Evolutionary conservation across 78 protist species (phyloP), one percentile per base, ranked within the genome.

Genomic region (Pirum gemmata): DNA sequence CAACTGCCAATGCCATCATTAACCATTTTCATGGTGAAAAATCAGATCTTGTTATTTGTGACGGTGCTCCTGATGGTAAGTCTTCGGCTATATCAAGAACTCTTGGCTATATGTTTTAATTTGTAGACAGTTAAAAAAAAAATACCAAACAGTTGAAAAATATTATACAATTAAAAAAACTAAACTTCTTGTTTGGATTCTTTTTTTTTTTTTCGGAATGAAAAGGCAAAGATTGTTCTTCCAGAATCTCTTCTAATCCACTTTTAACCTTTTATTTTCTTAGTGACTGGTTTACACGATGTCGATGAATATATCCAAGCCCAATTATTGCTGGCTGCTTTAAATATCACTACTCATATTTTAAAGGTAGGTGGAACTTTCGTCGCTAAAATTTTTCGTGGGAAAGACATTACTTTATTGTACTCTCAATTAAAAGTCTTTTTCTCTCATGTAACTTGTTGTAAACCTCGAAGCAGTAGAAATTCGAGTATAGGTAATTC

Each of bases 11-110:
- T 1, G 85, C 74, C 38, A 93, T 96, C 38, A 91, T 96, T 1
- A 78, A n/a, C 1, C 89, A 76, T 38, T 93, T 96, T 38, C 97
- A 90, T 31, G 99, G 97, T 31, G 18, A 41, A 1, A 18, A 72
- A 26, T 99, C 99, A 0, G 99, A 99, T 80, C 51, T 98, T 1
- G 99, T 98, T 1, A 93, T 98, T 1, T 98, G 95, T 1, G 99
- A 99, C 87, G 99, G 99, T 34, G 99, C 99, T 0, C 99, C 99
- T 0, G 99, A 98, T 83, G 99, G 96, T 90, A 13, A 75, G 87
- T 13, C 26, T 29, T 51, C n/a, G n/a, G n/a, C n/a, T n/a, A n/a
- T n/a, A n/a, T n/a, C n/a, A n/a, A n/a, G n/a, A n/a, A n/a, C n/a
- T n/a, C n/a, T n/a, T n/a, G n/a, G n/a, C n/a, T n/a, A n/a, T n/a